A percentile compares a stretch with the other conserved stretches of the same genome.
Evolutionary conservation across 2,329 filamentous ascomycete species (phyloP).

Genomic region (Trematosphaeria pertusa): DNA sequence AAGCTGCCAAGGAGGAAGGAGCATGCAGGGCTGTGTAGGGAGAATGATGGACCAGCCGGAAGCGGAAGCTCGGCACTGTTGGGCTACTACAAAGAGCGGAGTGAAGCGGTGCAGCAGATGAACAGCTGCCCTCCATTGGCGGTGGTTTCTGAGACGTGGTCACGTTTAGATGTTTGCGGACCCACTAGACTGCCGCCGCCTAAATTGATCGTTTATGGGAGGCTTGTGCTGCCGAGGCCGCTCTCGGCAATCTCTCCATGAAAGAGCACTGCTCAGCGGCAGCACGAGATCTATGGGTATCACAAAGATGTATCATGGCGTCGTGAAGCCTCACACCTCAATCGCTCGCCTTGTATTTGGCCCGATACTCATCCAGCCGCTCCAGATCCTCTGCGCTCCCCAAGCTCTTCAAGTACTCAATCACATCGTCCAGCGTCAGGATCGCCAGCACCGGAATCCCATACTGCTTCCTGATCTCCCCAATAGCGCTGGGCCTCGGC

Average conservation of each 20-base stretch:
- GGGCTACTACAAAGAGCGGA: not conserved
- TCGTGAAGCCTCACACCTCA: too few species aligned
- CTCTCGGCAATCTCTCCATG: too few species aligned
- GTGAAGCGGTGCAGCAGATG: conserved; percentile 1
- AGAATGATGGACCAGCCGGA: not conserved
- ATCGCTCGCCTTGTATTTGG: conserved; percentile 50
- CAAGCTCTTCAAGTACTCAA: conserved; percentile 52
- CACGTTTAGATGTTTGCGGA: conserved; percentile 1
- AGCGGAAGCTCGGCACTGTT: not conserved
- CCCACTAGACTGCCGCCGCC: conserved; percentile 7
- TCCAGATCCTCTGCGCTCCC: conserved; percentile 55
- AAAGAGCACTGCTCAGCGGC: too few species aligned
- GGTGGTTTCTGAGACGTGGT: too few species aligned
- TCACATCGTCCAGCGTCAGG: conserved; percentile 81
- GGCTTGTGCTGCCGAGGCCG: not conserved
- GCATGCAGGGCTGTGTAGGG: conserved; percentile 7
- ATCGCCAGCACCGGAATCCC: conserved; percentile 84
- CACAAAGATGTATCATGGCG: too few species aligned
- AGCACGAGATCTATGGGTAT: too few species aligned
- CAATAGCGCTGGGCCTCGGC: conserved; percentile 80
- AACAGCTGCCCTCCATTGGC: too few species aligned
- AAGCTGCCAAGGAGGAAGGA: conserved; percentile 11
- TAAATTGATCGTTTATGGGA: conserved; percentile 1
- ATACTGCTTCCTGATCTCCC: conserved; percentile 82
- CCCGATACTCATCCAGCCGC: conserved; percentile 48